phyloP scores from a whole-genome alignment of 2,329 filamentous ascomycete genomes.

The Sphaerulina vaccinii region DNA sequence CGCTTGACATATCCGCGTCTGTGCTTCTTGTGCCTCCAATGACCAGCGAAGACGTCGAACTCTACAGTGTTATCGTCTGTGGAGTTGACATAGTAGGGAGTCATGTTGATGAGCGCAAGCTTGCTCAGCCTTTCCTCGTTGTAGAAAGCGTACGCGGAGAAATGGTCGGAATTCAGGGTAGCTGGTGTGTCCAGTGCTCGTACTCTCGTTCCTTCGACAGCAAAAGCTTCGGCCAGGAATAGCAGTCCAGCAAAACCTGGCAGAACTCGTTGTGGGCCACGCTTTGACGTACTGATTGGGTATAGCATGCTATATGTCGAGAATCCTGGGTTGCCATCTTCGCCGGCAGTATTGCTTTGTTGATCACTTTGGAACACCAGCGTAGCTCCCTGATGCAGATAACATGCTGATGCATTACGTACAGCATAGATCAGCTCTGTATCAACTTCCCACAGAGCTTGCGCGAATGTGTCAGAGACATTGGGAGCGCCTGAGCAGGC shows the following conservation, averaged over 20 bases:
- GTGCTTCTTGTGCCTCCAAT: too few relatives aligned
- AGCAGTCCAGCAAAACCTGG: constrained; percentile 32
- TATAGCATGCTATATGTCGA: constrained; percentile 34
- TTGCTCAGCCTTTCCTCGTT: constrained; percentile 27
- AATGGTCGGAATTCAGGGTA: constrained; percentile 27
- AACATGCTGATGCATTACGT: constrained; percentile 40
- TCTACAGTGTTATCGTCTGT: constrained; percentile 27
- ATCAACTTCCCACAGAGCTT: constrained; percentile 44
- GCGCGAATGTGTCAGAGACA: constrained; percentile 45
- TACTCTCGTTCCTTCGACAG: constrained; percentile 27
- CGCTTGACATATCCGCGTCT: constrained; percentile 26
- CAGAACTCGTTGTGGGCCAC: constrained; percentile 30
- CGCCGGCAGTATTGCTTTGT: constrained; percentile 32
- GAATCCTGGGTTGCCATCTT: constrained; percentile 32
- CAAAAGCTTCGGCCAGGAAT: constrained; percentile 34
- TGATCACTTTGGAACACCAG: constrained; percentile 33
- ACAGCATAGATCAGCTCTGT: constrained; percentile 42
- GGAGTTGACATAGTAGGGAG: constrained; percentile 33
- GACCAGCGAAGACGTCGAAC: constrained; percentile 20
- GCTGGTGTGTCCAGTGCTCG: constrained; percentile 25
- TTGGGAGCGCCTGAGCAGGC: constrained; percentile 42
- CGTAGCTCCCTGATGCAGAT: constrained; percentile 39
- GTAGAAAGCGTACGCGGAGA: constrained; percentile 33
- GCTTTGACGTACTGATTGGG: constrained; percentile 26
- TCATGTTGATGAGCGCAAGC: constrained; percentile 32